Base-by-base conservation (phyloP, 352 stramenopile species). In the Pseudoperonospora humuli region DNA sequence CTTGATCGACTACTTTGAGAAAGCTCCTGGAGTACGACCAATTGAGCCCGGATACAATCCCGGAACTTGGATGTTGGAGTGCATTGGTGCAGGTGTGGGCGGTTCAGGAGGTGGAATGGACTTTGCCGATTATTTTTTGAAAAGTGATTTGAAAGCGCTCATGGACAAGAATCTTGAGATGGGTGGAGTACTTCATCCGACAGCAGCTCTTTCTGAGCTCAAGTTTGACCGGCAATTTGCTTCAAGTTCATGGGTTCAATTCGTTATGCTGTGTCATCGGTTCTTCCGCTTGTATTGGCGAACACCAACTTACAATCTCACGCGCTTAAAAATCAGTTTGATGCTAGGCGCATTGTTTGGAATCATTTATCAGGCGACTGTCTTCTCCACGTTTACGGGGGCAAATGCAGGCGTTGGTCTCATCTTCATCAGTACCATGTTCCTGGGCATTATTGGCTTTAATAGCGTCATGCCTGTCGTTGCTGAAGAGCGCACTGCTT, bases 281-380 rank as follows among this genome's bases (percentile, higher is more conserved):
- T 64, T 80, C 23, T 61, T 75, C 54, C 68, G 58, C 44, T 74
- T 87, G 45, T 96, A 96, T 54, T 95, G 72, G 71, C 71, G 87
- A 23, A 90, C 70, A n/a, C 81, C 85, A 19, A 67, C 67, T 42
- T 96, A 96, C 64, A 95, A 93, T 59, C 27, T 86, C 6, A 76
- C 76, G 3, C 72, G 86, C 8, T 93, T 60, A 31, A 36, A 60
- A 1, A 39, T 59, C 48, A 48, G 73, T 15, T 45, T 59, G 7
- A 19, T 64, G 19, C 36, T 64, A 34, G 39, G 43, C 2, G 11
- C 59, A 7, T 35, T 64, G 17, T 64, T 93, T 35, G 76, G 70
- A 8, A 41, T 95, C 17, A 49, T 95, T 20, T 79, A 93, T 28
- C 23, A 66, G 11, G 27, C 62, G 31, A 29, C 41, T 4, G 37